Evolutionary conservation across 2,329 filamentous ascomycete genomes (phyloP), one percentile per base, ranked within the genome.

Genomic region (Elsinoe arachidis): DNA sequence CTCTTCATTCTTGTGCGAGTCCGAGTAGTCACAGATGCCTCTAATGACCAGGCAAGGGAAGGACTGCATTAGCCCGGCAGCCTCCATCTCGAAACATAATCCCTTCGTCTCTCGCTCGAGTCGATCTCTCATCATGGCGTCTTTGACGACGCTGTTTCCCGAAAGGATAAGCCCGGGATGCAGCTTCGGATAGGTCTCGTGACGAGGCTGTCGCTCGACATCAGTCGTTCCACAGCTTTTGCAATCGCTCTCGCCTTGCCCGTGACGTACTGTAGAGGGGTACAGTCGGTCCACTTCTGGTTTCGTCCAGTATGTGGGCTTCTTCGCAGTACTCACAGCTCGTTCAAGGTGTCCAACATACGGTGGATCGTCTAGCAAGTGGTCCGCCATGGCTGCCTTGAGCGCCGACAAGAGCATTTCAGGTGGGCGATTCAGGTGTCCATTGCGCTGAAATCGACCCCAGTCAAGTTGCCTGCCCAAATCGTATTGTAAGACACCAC

Each of bases 81-180:
- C 61, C 43, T 64, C 65, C 58, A 60, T 62, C 37, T 62, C 60
- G 23, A 62, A 55, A 33, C 60, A 62, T 1, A 60, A 7, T 3
- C 54, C 15, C 11, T 21, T 41, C 58, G 65, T 19, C 30, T 39
- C 12, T 11, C n/a, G 9, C 3, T 34, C 26, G 2, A 58, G 12
- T 11, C 12, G 38, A 15, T 60, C 56, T 26, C 59, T 46, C 2
- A 34, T 21, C 1, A 4, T 33, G 9, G 51, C 59, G 34, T 60
- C 46, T 23, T 54, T 58, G 6, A 60, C 51, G 6, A 60, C 21
- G 5, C 21, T 66, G 53, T 76, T 69, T 9, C 69, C 72, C 1
- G 72, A 75, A 3, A 66, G 73, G 1, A 76, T 67, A 0, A 60
- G 52, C 0, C 74, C 74, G 34, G 75, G 62, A 44, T 74, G 70